These are phyloP conservation scores for Talaromyces piceae DNA, from an alignment of 2,329 filamentous ascomycete species.

Conservation along the genomic window DNA sequence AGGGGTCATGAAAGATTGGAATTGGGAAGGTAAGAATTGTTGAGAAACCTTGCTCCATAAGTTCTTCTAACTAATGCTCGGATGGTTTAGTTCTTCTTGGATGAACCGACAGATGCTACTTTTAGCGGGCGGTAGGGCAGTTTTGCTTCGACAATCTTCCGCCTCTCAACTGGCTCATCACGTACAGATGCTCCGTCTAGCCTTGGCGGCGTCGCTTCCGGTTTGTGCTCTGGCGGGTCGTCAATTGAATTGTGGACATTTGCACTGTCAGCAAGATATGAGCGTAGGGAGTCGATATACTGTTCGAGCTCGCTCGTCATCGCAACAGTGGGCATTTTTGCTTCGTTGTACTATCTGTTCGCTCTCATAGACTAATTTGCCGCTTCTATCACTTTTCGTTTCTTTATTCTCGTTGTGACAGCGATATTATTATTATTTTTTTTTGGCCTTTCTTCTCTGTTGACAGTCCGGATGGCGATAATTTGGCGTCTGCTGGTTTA, in stretches of 20 bases:
- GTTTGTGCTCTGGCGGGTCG: neutral
- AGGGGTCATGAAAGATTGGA: conserved; percentile 63
- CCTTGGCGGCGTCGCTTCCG: neutral
- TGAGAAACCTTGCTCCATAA: neutral
- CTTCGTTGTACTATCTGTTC: conserved; percentile 2
- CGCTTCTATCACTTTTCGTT: neutral
- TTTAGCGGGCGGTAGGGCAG: neutral
- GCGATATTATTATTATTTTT: conserved; percentile 1
- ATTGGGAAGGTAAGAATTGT: conserved; percentile 58
- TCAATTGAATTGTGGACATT: neutral
- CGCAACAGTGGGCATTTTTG: conserved; percentile 23
- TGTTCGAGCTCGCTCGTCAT: conserved; percentile 24
- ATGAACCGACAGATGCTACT: conserved; percentile 1
- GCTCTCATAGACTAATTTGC: conserved; percentile 2
- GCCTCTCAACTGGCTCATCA: neutral
- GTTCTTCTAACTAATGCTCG: conserved; percentile 6
- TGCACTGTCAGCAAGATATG: conserved; percentile 16
- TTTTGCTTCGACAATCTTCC: neutral
- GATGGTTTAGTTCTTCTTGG: conserved; percentile 31
- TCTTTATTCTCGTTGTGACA: neutral
- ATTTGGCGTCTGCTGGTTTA: neutral
- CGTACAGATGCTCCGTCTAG: conserved; percentile 1
- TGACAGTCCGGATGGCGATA: neutral
- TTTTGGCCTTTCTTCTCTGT: neutral
- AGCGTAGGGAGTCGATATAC: conserved; percentile 24